Evolutionary conservation across 2,329 filamentous ascomycete genomes (phyloP).

Genomic region (Pseudogymnoascus pannorum): DNA sequence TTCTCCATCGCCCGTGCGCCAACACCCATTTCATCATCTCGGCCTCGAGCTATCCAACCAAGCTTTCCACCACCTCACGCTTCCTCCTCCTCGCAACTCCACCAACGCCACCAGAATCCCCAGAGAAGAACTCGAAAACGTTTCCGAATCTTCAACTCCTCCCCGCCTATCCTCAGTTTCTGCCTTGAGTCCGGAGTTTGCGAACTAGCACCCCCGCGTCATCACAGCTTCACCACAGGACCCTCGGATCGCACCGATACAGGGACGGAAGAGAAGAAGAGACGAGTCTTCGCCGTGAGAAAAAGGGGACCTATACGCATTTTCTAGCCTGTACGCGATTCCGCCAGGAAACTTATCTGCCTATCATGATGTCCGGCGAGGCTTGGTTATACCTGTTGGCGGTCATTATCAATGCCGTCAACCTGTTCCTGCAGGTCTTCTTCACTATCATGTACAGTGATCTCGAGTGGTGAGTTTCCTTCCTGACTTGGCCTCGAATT

Average conservation of each 20-base stretch:
- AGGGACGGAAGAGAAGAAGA: background rate
- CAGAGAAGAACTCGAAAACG: background rate
- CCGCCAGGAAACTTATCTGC: constrained; percentile 7
- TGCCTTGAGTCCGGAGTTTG: background rate
- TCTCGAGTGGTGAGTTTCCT: constrained; percentile 87
- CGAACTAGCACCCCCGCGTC: background rate
- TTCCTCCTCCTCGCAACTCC: background rate
- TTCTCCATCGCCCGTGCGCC: constrained; percentile 1
- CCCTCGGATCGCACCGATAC: background rate
- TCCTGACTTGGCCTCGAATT: constrained; percentile 6
- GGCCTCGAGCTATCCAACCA: background rate
- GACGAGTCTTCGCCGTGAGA: background rate
- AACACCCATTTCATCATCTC: constrained; percentile 5
- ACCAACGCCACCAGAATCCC: background rate
- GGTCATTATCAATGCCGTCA: constrained; percentile 99
- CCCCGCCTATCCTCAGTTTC: background rate
- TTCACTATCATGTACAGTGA: constrained; percentile 99
- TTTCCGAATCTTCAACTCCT: background rate
- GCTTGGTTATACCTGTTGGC: constrained; percentile 97
- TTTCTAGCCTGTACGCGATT: background rate
- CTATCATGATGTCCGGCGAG: constrained; percentile 79
- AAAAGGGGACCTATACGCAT: background rate
- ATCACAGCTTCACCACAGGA: background rate
- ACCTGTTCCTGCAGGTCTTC: constrained; percentile 98
- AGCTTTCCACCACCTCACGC: background rate